A percentile compares a stretch with the other conserved stretches of the same genome.
Conservation (phyloP, 2,329 filamentous ascomycete genomes). For the Fusarium xylarioides region DNA sequence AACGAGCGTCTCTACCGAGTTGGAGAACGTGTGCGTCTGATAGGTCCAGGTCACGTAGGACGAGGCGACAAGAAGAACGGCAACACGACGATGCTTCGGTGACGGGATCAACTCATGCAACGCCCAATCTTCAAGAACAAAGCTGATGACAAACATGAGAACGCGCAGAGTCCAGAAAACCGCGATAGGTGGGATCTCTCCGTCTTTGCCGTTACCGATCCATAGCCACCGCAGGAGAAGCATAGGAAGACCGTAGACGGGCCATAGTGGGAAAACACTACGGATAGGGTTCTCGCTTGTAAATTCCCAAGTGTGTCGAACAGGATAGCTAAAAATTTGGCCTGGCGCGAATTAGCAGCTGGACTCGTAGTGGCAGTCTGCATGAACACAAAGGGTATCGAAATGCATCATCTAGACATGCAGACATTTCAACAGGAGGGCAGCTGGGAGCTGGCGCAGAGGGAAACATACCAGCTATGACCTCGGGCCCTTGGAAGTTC, state of each 20-base stretch:
- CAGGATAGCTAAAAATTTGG: constrained; percentile 90
- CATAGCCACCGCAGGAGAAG: constrained; percentile 91
- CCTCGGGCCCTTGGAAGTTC: constrained; percentile 97
- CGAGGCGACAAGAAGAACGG: constrained; percentile 87
- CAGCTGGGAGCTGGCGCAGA: background rate
- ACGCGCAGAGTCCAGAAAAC: constrained; percentile 90
- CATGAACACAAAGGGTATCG: background rate
- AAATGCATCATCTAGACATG: too few species aligned
- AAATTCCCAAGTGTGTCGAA: constrained; percentile 95
- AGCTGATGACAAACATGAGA: constrained; percentile 94
- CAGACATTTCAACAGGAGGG: background rate
- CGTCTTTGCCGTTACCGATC: constrained; percentile 81
- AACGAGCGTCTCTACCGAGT: constrained; percentile 92
- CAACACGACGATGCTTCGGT: constrained; percentile 74
- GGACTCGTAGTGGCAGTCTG: background rate
- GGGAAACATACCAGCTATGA: constrained; percentile 82
- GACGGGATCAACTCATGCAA: constrained; percentile 88
- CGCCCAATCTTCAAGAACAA: constrained; percentile 98
- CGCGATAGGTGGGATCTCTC: constrained; percentile 80
- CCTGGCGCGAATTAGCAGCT: constrained; percentile 61
- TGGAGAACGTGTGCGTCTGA: constrained; percentile 98
- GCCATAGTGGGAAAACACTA: constrained; percentile 96
- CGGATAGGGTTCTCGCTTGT: constrained; percentile 87
- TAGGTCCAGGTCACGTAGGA: constrained; percentile 99
- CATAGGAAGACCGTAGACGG: constrained; percentile 94